phyloP scores from a whole-genome alignment of 2,329 filamentous ascomycete genomes.

The Arthroderma sp. region DNA sequence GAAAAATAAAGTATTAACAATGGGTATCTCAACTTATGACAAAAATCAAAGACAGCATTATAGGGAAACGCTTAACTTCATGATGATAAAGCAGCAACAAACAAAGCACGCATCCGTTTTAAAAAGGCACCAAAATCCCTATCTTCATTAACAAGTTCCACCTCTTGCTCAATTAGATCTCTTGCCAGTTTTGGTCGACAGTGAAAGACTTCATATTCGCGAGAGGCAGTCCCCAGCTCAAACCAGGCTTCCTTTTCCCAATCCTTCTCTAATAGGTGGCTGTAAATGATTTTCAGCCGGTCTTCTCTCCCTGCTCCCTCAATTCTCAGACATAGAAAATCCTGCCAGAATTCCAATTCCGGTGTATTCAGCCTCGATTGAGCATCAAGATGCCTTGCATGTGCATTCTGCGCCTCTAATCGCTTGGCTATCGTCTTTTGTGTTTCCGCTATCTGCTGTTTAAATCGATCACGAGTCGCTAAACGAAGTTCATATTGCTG shows the following conservation, averaged over 20 bases:
- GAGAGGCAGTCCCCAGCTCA: slow-evolving; percentile 65
- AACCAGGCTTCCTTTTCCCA: slow-evolving; percentile 90
- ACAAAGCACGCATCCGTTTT: slow-evolving; percentile 50
- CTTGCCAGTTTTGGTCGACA: slow-evolving; percentile 55
- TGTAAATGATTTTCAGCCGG: slow-evolving; percentile 78
- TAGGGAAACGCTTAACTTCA: too few relatives aligned
- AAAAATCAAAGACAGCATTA: background rate
- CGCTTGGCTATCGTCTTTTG: slow-evolving; percentile 34
- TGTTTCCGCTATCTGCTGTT: slow-evolving; percentile 40
- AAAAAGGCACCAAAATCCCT: slow-evolving; percentile 47
- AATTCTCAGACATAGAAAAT: slow-evolving; percentile 74
- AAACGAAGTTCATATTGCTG: slow-evolving; percentile 43
- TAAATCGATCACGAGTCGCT: slow-evolving; percentile 42
- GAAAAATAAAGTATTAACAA: background rate
- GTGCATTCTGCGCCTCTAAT: slow-evolving; percentile 32
- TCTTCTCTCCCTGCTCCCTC: slow-evolving; percentile 78
- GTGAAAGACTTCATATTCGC: slow-evolving; percentile 75
- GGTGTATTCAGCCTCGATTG: slow-evolving; percentile 83
- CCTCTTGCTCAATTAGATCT: slow-evolving; percentile 40
- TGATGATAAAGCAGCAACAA: slow-evolving; percentile 36
- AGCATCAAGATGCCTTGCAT: slow-evolving; percentile 59
- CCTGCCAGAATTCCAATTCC: slow-evolving; percentile 92
- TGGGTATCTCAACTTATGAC: background rate
- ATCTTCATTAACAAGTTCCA: slow-evolving; percentile 46
- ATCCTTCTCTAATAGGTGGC: slow-evolving; percentile 71